phyloP scores from a whole-genome alignment of 1,284 basidiomycete species.

The Ceratobasidium sp. region DNA sequence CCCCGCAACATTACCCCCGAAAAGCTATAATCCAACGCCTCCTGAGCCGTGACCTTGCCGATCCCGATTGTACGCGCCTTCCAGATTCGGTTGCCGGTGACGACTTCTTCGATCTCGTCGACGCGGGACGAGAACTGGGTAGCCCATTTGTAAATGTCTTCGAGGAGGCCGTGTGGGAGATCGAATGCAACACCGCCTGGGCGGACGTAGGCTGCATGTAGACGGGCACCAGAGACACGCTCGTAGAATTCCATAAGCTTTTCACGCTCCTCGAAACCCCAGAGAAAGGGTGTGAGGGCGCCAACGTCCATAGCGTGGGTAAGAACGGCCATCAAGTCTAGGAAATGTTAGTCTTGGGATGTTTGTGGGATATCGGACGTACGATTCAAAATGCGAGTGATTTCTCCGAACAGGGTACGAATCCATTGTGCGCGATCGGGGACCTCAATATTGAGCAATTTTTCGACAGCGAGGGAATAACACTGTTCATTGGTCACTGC shows the following conservation, averaged over 20 bases:
- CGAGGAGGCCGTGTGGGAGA: constrained; percentile 93
- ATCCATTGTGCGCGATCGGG: constrained; percentile 99
- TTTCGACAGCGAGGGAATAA: constrained; percentile 98
- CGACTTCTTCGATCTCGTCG: constrained; percentile 98
- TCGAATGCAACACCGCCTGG: constrained; percentile 99
- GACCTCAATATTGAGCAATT: constrained; percentile 97
- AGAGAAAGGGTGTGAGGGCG: constrained; percentile 97
- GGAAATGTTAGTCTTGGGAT: constrained; percentile 13
- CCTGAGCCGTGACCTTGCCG: constrained; percentile 90
- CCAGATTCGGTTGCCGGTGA: constrained; percentile 99
- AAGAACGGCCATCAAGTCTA: constrained; percentile 96
- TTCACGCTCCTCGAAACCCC: constrained; percentile 99
- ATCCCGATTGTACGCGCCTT: constrained; percentile 94
- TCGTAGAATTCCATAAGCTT: constrained; percentile 99
- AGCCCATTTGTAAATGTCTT: constrained; percentile 98
- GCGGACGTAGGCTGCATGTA: constrained; percentile 98
- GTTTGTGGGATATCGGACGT: constrained; percentile 54
- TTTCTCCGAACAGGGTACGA: constrained; percentile 96
- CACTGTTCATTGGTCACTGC: constrained; percentile 96
- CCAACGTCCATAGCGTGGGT: constrained; percentile 98
- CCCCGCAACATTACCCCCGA: constrained; percentile 98
- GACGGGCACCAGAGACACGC: constrained; percentile 96
- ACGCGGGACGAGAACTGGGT: constrained; percentile 93
- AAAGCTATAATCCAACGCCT: constrained; percentile 95
- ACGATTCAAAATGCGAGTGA: constrained; percentile 96